These are phyloP conservation scores for Xylaria longipes DNA, from an alignment of 495 filamentous ascomycete genomes.

Conservation along the genomic window DNA sequence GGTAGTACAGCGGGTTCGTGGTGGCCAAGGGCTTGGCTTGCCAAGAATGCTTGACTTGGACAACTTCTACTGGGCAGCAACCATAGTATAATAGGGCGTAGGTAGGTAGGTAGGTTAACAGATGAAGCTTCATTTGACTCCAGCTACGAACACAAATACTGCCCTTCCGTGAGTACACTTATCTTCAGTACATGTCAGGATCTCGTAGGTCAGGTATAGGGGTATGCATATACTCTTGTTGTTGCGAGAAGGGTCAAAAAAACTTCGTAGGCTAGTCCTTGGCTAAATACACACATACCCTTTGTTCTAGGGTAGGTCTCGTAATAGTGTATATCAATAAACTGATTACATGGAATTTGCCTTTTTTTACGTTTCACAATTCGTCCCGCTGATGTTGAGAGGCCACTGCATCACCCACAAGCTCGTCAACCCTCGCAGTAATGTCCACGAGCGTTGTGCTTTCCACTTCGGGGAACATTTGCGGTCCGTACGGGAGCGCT, in stretches of 20 bases:
- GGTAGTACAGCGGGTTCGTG: no score
- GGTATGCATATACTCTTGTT: no score
- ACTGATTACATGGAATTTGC: not conserved
- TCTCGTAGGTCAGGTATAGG: no score
- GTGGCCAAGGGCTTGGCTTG: no score
- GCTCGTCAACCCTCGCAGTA: not conserved
- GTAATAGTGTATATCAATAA: not conserved
- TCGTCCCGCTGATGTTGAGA: not conserved
- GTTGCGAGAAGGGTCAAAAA: no score
- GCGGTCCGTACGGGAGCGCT: not conserved
- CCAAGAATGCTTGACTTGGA: no score
- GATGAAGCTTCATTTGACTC: not conserved
- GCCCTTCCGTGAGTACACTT: not conserved
- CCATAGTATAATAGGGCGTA: no score
- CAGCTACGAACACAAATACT: not conserved
- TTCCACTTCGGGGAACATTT: not conserved
- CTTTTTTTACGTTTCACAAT: not conserved
- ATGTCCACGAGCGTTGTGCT: not conserved
- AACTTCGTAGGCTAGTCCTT: no score
- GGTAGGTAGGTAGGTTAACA: not conserved
- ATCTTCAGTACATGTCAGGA: no score
- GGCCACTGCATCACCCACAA: not conserved
- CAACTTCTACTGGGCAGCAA: no score
- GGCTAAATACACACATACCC: no score
- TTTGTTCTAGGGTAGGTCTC: no score